These are phyloP conservation scores for Trifolium fragiferum DNA, from an alignment of 306 rosid species.

Conservation along the genomic window DNA sequence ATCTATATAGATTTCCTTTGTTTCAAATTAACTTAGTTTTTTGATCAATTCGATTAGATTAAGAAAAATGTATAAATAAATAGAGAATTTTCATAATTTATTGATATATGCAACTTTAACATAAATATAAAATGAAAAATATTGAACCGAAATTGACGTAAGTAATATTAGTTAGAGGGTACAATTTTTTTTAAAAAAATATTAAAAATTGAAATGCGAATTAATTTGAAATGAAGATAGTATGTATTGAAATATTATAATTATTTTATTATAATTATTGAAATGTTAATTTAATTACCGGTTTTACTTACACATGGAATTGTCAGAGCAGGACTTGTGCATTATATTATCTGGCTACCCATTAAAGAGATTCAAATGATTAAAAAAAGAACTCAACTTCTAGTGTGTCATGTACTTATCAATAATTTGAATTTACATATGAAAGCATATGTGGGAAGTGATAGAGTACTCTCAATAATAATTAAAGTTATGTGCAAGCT, in stretches of 20 bases:
- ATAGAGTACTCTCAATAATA: background rate
- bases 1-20: no score
- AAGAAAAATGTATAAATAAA: no score
- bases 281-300: slow-evolving; percentile 10
- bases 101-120: no score
- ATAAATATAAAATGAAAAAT: no score
- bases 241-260: background rate
- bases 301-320: slow-evolving; percentile 27
- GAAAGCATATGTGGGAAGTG: slow-evolving; percentile 1
- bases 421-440: background rate
- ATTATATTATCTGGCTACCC: slow-evolving; percentile 30
- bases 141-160: no score
- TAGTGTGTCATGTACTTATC: background rate
- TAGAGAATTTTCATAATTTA: no score
- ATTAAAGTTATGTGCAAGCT: background rate
- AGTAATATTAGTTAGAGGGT: no score
- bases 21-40: no score
- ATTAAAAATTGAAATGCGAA: no score
- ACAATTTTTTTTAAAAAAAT: no score
- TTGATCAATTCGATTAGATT: no score
- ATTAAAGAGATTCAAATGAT: slow-evolving; percentile 2
- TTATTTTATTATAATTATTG: background rate
- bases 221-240: no score
- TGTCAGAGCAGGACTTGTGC: slow-evolving; percentile 35
- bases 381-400: background rate